Evolutionary conservation across 306 rosid species (phyloP), one percentile per base, ranked within the genome.

Genomic region (Oemleria cerasiformis): DNA sequence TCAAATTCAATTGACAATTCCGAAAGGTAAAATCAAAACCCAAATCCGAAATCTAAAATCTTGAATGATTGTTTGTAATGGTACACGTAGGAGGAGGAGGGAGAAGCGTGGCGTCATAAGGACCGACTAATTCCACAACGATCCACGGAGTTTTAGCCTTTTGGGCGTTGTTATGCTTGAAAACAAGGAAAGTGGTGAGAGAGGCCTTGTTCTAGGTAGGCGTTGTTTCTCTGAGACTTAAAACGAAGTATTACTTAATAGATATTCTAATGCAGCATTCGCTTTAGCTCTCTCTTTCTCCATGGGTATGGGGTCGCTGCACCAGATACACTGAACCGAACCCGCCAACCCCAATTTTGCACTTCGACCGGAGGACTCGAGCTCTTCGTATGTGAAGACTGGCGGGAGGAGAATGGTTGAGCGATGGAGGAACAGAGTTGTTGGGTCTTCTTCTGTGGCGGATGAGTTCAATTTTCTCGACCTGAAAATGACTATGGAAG

Each of bases 291-390:
- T 30, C 36, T 1, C 10, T 15, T 25, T 61, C 66, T 47, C 20
- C 0, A 30, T 30, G 36, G 36, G 3, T 30, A 30, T 2, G 36
- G 36, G 36, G 36, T 30, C 36, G 36, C 48, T 89, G 86, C 4
- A 90, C 99, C 49, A 94, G 75, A 61, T 61, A 94, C 14, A 94
- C 99, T 0, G 99, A 86, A 5, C 99, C 99, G 65, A 94, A 94
- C 14, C 99, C 99, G 8, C 99, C 99, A 44, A 88, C 96, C 34
- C 99, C 99, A 47, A 94, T 84, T 82, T 91, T 94, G n/a, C 96
- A 80, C 66, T 89, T 94, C 0, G 77, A 80, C 68, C 91, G 2
- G 99, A 85, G 15, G 73, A 5, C 47, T 84, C 87, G 0, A 94
- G 62, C 73, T 94, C 97, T 6, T 94, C 99, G 81, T 79, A 94